phyloP scores from a whole-genome alignment of 768 basidiomycete species.

The Rubroboletus pulcherrimus region DNA sequence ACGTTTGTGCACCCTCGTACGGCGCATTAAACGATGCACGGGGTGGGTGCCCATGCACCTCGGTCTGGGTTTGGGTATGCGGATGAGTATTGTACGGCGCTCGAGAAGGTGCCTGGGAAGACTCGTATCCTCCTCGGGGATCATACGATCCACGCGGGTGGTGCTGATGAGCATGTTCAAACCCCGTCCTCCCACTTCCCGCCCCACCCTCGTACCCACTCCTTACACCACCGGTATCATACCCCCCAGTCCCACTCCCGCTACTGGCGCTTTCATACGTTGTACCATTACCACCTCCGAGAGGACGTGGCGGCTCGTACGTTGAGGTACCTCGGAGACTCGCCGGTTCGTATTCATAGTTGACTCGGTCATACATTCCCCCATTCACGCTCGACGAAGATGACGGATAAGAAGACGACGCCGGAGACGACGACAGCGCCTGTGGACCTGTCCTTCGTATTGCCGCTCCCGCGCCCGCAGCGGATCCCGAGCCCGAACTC shows the following conservation, averaged over 20 bases:
- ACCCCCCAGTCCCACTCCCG: constrained; percentile 11
- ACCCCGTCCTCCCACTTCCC: constrained; percentile 13
- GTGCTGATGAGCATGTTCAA: constrained; percentile 28
- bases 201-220: constrained; percentile 21
- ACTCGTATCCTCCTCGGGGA: constrained; percentile 22
- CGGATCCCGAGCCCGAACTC: constrained; percentile 5
- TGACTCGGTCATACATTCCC: constrained; percentile 22
- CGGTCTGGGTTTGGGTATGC: constrained; percentile 16
- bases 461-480: neutral
- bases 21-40: constrained; percentile 19
- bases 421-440: constrained; percentile 8
- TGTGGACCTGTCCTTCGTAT: constrained; percentile 18
- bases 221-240: constrained; percentile 17
- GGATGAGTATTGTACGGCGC: constrained; percentile 15
- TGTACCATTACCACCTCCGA: constrained; percentile 4
- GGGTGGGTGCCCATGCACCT: constrained; percentile 17
- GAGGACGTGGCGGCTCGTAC: constrained; percentile 22
- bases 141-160: constrained; percentile 27
- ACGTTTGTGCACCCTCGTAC: constrained; percentile 28
- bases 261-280: constrained; percentile 17
- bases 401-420: constrained; percentile 15
- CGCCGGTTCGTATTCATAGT: constrained; percentile 20
- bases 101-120: constrained; percentile 22
- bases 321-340: constrained; percentile 14
- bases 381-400: constrained; percentile 12